Base-by-base conservation (phyloP, 2,329 filamentous ascomycete species). In the Simplicillium sp. region DNA sequence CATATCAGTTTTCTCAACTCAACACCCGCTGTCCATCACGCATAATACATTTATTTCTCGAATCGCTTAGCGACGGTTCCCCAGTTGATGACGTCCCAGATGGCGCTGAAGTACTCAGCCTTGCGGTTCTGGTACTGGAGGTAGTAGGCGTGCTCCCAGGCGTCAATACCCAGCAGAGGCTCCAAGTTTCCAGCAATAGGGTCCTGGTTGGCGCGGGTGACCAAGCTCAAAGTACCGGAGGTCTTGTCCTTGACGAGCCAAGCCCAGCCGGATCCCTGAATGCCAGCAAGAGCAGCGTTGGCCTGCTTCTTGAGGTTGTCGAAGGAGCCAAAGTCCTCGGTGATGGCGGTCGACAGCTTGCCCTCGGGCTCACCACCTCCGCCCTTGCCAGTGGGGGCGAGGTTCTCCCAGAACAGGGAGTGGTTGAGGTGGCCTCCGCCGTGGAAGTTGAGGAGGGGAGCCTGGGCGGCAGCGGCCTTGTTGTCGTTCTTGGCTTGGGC, bases 71-170 rank as follows among this genome's bases (percentile, higher is more conserved):
- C 81, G 35, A 87, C 89, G 28, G 84, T 78, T 77, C 88, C 87
- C 89, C 89, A 96, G 80, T 95, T 95, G 64, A 95, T 71, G 38
- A 95, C 88, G 52, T 94, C 86, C 89, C 89, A 95, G 61, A 95
- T 84, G 44, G 87, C 87, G 55, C 77, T 77, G 66, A 95, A 95
- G 74, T 95, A 95, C 70, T 95, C 88, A 43, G 84, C 88, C 80
- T 95, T 95, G 65, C 87, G 82, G 75, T 95, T 95, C 78, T 95
- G 77, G 70, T 95, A 95, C 71, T 95, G 87, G 47, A 95, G 74
- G 68, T 94, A 94, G 73, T 94, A 94, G 39, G 88, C 88, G 67
- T 95, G 88, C 73, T 95, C 88, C 88, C 88, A 95, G 41, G 88
- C 89, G 68, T 96, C 89, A 55, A 96, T 83, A 43, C 89, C 89